These are phyloP conservation scores for Vanrija sp. DNA, from an alignment of 1,284 basidiomycete genomes.

Conservation along the genomic window DNA sequence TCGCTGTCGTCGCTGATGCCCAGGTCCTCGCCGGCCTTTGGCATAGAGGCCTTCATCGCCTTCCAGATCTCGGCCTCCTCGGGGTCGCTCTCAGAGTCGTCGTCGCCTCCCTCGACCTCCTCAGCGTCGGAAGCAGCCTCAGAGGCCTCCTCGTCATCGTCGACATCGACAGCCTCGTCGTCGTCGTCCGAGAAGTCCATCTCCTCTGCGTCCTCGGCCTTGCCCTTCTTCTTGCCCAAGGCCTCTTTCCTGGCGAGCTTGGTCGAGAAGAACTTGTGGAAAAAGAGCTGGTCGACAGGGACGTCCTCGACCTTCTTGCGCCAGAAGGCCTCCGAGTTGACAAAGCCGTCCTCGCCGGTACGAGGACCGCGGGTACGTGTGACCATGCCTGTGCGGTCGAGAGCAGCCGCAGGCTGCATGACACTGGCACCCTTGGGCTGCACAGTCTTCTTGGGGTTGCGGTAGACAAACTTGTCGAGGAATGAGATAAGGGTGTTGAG, in stretches of 20 bases:
- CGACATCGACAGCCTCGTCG: constrained; percentile 14
- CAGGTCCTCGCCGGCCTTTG: constrained; percentile 54
- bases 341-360: constrained; percentile 45
- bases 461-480: constrained; percentile 85
- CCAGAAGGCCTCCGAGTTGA: constrained; percentile 68
- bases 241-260: constrained; percentile 57
- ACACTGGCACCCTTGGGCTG: constrained; percentile 68
- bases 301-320: constrained; percentile 68
- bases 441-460: constrained; percentile 86
- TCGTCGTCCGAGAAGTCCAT: constrained; percentile 15
- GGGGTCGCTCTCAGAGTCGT: constrained; percentile 50
- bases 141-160: constrained; percentile 19
- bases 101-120: constrained; percentile 35
- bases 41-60: constrained; percentile 82
- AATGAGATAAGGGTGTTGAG: constrained; percentile 91
- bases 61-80: constrained; percentile 78
- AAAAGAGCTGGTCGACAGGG: constrained; percentile 76
- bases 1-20: constrained; percentile 64
- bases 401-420: constrained; percentile 87
- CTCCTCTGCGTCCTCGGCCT: constrained; percentile 21
- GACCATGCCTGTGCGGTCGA: constrained; percentile 62
- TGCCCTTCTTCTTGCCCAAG: constrained; percentile 51
- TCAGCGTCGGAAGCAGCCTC: constrained; percentile 31
- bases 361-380: constrained; percentile 63
- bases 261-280: constrained; percentile 54